Percentiles rank a stretch among this genome's conserved stretches.
These are phyloP conservation scores for Calocybe indica DNA, from an alignment of 768 basidiomycete species.

Conservation along the genomic window DNA sequence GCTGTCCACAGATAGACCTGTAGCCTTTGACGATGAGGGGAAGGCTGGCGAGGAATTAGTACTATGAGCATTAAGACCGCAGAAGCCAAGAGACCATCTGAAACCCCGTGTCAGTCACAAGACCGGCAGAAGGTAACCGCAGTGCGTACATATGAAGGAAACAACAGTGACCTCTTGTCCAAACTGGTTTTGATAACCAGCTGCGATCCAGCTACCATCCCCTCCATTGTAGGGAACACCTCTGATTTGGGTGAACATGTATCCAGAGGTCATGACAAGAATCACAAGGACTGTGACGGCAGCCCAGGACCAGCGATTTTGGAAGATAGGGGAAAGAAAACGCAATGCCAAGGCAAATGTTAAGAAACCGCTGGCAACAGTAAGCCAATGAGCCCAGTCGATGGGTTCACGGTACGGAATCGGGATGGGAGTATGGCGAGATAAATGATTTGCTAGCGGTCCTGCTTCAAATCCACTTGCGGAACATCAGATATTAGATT, in stretches of 20 bases:
- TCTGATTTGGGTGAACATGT: slow-evolving; percentile 96
- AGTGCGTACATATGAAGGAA: slow-evolving; percentile 71
- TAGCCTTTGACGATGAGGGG: slow-evolving; percentile 68
- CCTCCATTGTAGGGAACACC: slow-evolving; percentile 61
- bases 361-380: slow-evolving; percentile 38
- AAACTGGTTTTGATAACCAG: slow-evolving; percentile 84
- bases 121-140: not conserved
- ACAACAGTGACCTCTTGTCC: slow-evolving; percentile 93
- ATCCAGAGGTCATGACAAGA: slow-evolving; percentile 86
- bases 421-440: slow-evolving; percentile 65
- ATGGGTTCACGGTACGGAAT: slow-evolving; percentile 82
- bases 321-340: slow-evolving; percentile 58
- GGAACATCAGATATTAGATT: not conserved
- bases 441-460: slow-evolving; percentile 71
- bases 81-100: slow-evolving; percentile 80
- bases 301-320: slow-evolving; percentile 79
- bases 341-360: slow-evolving; percentile 45
- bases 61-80: slow-evolving; percentile 78
- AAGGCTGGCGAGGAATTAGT: slow-evolving; percentile 72
- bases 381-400: slow-evolving; percentile 57
- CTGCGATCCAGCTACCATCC: slow-evolving; percentile 76
- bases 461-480: slow-evolving; percentile 78
- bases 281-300: slow-evolving; percentile 47
- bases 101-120: not conserved
- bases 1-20: slow-evolving; percentile 89